phyloP scores from a whole-genome alignment of 1,139 yeast species.

The Zygotorulaspora mrakii region DNA sequence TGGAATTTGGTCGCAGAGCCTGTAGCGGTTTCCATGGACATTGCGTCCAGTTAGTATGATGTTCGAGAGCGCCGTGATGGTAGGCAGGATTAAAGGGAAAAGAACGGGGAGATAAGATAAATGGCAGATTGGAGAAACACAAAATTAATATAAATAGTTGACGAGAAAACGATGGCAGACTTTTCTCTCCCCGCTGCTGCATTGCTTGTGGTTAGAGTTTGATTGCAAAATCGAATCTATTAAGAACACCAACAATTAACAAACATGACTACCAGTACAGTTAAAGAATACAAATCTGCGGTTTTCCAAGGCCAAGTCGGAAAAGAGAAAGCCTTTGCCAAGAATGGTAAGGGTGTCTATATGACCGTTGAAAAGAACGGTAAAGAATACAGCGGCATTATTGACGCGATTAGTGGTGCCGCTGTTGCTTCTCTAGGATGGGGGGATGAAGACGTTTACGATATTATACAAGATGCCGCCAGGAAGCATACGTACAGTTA shows the following conservation, averaged over 20 bases:
- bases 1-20: conserved; percentile 2
- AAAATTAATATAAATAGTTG: too few relatives aligned
- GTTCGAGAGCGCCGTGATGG: too few relatives aligned
- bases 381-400: conserved; percentile 40
- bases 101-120: conserved; percentile 3
- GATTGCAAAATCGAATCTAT: too few relatives aligned
- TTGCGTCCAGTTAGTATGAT: too few relatives aligned
- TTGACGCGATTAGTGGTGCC: conserved; percentile 62
- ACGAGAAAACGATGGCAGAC: too few relatives aligned
- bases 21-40: conserved; percentile 4
- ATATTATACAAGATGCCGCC: conserved; percentile 50
- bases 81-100: conserved; percentile 1
- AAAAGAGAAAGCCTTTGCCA: conserved; percentile 43
- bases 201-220: too few relatives aligned
- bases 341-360: conserved; percentile 48
- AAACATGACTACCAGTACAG: conserved; percentile 13
- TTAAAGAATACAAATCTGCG: conserved; percentile 28
- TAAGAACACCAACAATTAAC: too few relatives aligned
- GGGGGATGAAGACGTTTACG: conserved; percentile 50
- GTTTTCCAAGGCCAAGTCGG: conserved; percentile 45
- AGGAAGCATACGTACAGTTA: conserved; percentile 45
- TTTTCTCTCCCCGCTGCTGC: too few relatives aligned
- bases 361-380: conserved; percentile 49
- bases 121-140: background rate
- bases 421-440: conserved; percentile 63